Conservation (phyloP, 2,329 filamentous ascomycete genomes). For the Penicillium sp. region DNA sequence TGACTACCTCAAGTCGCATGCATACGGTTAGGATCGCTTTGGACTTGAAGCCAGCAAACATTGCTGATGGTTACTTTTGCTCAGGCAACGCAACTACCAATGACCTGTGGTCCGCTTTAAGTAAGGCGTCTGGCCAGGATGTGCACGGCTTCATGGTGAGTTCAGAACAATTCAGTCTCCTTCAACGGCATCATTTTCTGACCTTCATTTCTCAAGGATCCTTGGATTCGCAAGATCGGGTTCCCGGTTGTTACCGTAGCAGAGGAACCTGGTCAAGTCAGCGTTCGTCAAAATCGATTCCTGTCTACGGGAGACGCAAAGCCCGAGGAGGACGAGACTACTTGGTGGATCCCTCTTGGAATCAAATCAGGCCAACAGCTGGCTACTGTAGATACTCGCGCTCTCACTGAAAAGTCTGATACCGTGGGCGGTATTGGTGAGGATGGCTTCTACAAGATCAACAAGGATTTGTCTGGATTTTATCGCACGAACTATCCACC, state of each 20-base stretch:
- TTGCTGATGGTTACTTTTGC: neutral
- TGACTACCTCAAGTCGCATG: slow-evolving; percentile 82
- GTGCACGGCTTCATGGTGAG: slow-evolving; percentile 77
- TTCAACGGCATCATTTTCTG: slow-evolving; percentile 3
- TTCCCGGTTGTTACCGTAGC: slow-evolving; percentile 86
- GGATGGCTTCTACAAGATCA: slow-evolving; percentile 88
- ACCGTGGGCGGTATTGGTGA: slow-evolving; percentile 66
- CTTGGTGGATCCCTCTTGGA: slow-evolving; percentile 93
- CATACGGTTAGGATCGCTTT: slow-evolving; percentile 60
- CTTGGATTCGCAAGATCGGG: slow-evolving; percentile 94
- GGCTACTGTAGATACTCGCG: slow-evolving; percentile 61
- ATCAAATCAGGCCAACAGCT: slow-evolving; percentile 72
- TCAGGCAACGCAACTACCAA: slow-evolving; percentile 76
- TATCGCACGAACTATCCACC: slow-evolving; percentile 93
- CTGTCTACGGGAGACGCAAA: slow-evolving; percentile 87
- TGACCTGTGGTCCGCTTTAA: slow-evolving; percentile 85
- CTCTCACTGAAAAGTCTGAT: slow-evolving; percentile 73
- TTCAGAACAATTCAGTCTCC: neutral
- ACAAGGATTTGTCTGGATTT: slow-evolving; percentile 82
- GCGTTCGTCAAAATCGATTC: slow-evolving; percentile 82
- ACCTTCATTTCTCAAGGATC: slow-evolving; percentile 47
- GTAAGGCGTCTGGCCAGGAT: slow-evolving; percentile 82
- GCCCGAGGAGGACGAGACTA: slow-evolving; percentile 83
- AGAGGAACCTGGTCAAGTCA: slow-evolving; percentile 79
- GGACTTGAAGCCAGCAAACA: neutral